phyloP scores from a whole-genome alignment of 1,139 yeast species.

The Hyphopichia khmerensis region DNA sequence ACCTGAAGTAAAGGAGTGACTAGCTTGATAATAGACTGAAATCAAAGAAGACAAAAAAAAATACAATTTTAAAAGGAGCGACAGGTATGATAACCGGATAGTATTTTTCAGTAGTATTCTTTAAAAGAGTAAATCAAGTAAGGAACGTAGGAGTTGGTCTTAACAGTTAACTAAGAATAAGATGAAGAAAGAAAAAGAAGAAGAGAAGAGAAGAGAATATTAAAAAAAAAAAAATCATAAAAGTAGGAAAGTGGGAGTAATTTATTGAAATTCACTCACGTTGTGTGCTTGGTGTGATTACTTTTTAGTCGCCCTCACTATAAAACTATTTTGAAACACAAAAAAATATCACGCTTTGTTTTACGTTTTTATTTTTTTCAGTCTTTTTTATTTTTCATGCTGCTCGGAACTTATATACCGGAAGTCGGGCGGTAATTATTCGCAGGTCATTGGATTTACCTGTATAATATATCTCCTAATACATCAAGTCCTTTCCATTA shows the following conservation, averaged over 20 bases:
- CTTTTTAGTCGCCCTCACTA: background rate
- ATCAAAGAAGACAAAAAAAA: background rate
- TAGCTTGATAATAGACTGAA: background rate
- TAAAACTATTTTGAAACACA: no score
- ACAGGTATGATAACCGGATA: constrained; percentile 13
- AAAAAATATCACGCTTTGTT: no score
- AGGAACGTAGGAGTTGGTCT: constrained; percentile 2
- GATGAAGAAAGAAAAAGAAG: background rate
- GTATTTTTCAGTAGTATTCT: background rate
- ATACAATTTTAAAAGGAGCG: constrained; percentile 10
- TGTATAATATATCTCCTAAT: no score
- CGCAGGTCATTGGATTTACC: background rate
- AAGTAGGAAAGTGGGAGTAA: background rate
- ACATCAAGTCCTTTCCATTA: no score
- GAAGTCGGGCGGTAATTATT: no score
- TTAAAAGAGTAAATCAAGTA: background rate
- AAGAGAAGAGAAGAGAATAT: background rate
- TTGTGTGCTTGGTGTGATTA: background rate
- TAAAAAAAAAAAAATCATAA: background rate
- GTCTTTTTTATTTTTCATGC: no score
- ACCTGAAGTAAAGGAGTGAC: background rate
- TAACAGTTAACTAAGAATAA: background rate
- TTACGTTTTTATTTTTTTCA: no score
- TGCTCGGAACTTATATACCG: no score
- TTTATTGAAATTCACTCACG: background rate